Evolutionary conservation across 2,329 filamentous ascomycete genomes (phyloP), one percentile per base, ranked within the genome.

Genomic region (Hirsutella rhossiliensis): DNA sequence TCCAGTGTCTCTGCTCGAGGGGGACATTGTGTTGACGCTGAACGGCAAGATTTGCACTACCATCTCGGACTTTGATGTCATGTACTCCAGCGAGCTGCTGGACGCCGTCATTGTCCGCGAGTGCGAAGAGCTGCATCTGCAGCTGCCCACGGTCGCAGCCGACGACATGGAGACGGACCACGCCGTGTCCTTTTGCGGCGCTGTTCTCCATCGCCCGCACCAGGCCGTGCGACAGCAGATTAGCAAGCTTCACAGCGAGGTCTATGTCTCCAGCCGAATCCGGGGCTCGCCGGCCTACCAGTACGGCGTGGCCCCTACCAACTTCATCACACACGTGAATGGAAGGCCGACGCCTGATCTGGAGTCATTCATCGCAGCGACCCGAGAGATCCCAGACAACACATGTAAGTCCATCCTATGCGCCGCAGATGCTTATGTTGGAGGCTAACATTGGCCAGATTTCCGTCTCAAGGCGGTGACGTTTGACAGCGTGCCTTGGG

Each of bases 201-300:
- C 92, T 29, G 82, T 96, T 15, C 69, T 98, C 38, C 92, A 98
- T 61, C 80, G 85, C 20, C 92, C 92, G 9, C 92, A 98, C 62
- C 89, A 96, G 59, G 92, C 92, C 41, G 94, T 98, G 11, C 79
- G 92, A 19, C 92, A 98, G 64, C 92, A 98, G 62, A 98, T 98
- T 58, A 89, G 83, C 64, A 94, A 94, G 64, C 75, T 98, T 28
- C 90, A 96, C 60, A 94, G 87, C 49, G 90, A 97, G 63, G 85
- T 98, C 4, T 98, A 98, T 62, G 89, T 98, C 34, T 92, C 86
- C 31, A 88, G 88, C 2, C 75, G 90, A 48, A 86, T 83, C 43
- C 75, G 87, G 39, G 88, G 87, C 28, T 90, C 84, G 2, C 87
- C 87, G 0, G 76, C 87, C 0, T 92, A 89, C 58, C 87, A 90